Evolutionary conservation across 148 eudicot genomes (phyloP).

Genomic region (Rhododendron simsii): DNA sequence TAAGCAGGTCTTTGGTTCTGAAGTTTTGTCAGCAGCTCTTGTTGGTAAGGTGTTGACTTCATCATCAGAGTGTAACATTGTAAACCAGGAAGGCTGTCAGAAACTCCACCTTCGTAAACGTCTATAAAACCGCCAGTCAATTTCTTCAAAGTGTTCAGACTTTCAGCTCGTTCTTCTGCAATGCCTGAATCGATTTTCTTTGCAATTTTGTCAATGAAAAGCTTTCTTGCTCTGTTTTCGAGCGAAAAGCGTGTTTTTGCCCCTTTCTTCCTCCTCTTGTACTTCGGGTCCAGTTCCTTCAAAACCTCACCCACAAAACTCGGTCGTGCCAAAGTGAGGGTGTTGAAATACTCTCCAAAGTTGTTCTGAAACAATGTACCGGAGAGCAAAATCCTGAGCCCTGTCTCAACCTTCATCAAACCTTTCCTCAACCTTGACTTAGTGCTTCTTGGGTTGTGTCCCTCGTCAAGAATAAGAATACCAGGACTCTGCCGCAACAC

Average conservation of each 20-base stretch:
- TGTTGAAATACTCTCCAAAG: constrained; percentile 97
- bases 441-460: constrained; percentile 97
- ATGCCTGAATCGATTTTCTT: constrained; percentile 58
- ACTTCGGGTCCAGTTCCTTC: constrained; percentile 77
- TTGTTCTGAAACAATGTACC: constrained; percentile 95
- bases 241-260: constrained; percentile 56
- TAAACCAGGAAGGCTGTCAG: constrained; percentile 82
- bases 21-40: constrained; percentile 63
- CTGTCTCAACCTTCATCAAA: constrained; percentile 77
- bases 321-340: constrained; percentile 87
- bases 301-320: constrained; percentile 74
- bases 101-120: constrained; percentile 80
- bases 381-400: constrained; percentile 68
- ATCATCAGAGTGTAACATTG: constrained; percentile 92
- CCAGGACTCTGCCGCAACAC: constrained; percentile 85
- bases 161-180: constrained; percentile 59
- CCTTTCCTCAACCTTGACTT: constrained; percentile 88
- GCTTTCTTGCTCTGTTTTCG: constrained; percentile 89
- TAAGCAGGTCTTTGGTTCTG: constrained; percentile 66
- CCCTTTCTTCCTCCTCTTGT: constrained; percentile 64
- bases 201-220: constrained; percentile 80
- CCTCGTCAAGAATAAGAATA: constrained; percentile 83
- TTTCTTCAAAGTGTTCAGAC: constrained; percentile 66
- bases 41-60: constrained; percentile 87
- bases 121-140: constrained; percentile 83